Conservation (phyloP, 352 stramenopile genomes). For the Pythium coloratum region DNA sequence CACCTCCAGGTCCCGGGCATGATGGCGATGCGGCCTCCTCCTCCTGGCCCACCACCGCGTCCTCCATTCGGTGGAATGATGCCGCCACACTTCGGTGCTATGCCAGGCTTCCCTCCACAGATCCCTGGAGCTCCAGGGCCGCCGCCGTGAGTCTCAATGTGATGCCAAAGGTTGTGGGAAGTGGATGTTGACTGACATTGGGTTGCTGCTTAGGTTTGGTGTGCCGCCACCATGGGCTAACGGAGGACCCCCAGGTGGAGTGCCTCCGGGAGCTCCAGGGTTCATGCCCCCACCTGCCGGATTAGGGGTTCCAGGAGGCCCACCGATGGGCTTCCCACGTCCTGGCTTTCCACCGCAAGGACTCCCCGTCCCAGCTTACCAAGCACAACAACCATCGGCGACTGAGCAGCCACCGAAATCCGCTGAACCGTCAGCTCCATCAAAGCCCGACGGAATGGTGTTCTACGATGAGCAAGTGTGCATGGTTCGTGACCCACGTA, state of each 20-base stretch:
- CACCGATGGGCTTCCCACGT: constrained; percentile 16
- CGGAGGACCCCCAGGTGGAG: constrained; percentile 1
- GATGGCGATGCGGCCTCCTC: constrained; percentile 56
- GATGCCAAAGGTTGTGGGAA: neutral
- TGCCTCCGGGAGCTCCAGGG: constrained; percentile 25
- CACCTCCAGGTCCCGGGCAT: constrained; percentile 51
- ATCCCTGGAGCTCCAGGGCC: constrained; percentile 16
- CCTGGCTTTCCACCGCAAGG: constrained; percentile 14
- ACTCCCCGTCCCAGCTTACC: neutral
- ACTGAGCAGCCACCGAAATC: neutral
- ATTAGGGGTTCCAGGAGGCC: neutral
- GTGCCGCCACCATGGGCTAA: constrained; percentile 25
- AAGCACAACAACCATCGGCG: neutral
- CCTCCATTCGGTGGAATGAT: constrained; percentile 34
- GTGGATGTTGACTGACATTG: neutral
- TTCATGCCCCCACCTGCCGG: constrained; percentile 15
- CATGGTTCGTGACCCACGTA: constrained; percentile 19
- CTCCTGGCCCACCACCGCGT: constrained; percentile 33
- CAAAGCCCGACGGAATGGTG: constrained; percentile 32
- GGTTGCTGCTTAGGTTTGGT: constrained; percentile 14
- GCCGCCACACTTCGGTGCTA: constrained; percentile 25
- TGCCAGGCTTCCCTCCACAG: constrained; percentile 23
- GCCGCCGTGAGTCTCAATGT: constrained; percentile 26
- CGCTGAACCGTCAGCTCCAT: constrained; percentile 15
- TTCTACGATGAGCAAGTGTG: constrained; percentile 30